Evolutionary conservation across 2,329 filamentous ascomycete species (phyloP).

Genomic region (Neofusicoccum sp.): DNA sequence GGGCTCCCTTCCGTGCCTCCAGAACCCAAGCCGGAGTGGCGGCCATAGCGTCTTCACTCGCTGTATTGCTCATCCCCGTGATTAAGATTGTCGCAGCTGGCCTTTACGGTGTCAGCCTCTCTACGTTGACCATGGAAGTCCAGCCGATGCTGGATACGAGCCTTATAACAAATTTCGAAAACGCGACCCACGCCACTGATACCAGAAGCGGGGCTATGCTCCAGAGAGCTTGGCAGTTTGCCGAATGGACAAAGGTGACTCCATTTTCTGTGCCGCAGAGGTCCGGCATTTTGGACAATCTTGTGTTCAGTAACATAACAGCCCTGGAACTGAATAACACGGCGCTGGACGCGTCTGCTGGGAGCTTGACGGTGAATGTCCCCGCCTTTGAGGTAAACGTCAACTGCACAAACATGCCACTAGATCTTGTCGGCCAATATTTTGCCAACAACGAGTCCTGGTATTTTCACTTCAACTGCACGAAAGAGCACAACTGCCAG

Average conservation of each 20-base stretch:
- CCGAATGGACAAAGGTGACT: no score
- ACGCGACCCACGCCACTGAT: no score
- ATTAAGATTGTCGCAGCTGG: not conserved
- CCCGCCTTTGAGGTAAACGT: not conserved
- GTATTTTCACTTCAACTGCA: not conserved
- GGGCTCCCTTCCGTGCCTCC: no score
- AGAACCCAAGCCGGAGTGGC: not conserved
- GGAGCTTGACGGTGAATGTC: not conserved
- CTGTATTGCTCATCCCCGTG: not conserved
- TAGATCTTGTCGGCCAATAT: not conserved
- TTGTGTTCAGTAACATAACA: slow-evolving; percentile 2
- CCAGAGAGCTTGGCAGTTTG: no score
- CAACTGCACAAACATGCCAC: not conserved
- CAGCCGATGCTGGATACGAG: not conserved
- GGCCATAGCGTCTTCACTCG: not conserved
- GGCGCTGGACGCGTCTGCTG: not conserved
- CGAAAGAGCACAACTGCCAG: not conserved
- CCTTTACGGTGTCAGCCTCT: not conserved
- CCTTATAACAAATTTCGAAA: no score
- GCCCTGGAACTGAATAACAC: not conserved
- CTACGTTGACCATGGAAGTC: not conserved
- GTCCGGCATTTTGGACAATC: not conserved
- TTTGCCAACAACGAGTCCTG: not conserved
- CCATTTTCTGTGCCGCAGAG: not conserved
- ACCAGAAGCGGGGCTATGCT: no score